Evolutionary conservation across 306 rosid genomes (phyloP).

Genomic region (Clitoria ternatea): DNA sequence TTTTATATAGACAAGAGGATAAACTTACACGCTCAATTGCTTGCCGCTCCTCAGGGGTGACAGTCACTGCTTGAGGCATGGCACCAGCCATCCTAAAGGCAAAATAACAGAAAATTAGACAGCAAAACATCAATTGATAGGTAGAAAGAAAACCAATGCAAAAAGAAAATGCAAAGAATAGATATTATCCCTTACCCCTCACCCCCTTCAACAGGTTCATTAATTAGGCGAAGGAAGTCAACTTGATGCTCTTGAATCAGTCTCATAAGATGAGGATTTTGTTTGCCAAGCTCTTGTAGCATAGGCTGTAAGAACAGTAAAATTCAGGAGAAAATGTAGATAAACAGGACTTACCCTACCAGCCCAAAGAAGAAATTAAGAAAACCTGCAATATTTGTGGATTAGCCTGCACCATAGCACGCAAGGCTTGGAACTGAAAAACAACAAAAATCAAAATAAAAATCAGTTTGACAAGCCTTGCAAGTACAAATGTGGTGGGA

Average conservation of each 20-base stretch:
- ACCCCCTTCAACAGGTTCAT: conserved; percentile 73
- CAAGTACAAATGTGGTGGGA: neutral
- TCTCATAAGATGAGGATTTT: conserved; percentile 77
- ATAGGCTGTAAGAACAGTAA: conserved; percentile 54
- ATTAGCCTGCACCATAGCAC: conserved; percentile 87
- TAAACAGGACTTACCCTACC: neutral
- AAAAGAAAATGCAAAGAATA: neutral
- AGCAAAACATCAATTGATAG: neutral
- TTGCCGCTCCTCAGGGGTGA: conserved; percentile 84
- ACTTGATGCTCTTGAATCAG: conserved; percentile 70
- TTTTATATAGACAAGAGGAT: neutral
- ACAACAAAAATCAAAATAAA: neutral
- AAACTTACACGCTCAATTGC: conserved; percentile 85
- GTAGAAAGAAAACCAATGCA: neutral
- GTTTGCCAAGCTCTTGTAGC: conserved; percentile 90
- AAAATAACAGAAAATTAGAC: conserved; percentile 13
- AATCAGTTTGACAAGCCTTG: neutral
- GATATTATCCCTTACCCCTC: conserved; percentile 50
- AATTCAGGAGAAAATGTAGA: neutral
- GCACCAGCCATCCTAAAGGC: conserved; percentile 48
- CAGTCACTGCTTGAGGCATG: conserved; percentile 61
- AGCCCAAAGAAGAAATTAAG: neutral
- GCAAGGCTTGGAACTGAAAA: conserved; percentile 69
- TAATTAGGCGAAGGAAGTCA: conserved; percentile 76
- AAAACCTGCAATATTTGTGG: conserved; percentile 87